A percentile compares a stretch with the other conserved stretches of the same genome.
Conservation (phyloP, 2,329 filamentous ascomycete species). For the Arthrobotrys sphaeroides region DNA sequence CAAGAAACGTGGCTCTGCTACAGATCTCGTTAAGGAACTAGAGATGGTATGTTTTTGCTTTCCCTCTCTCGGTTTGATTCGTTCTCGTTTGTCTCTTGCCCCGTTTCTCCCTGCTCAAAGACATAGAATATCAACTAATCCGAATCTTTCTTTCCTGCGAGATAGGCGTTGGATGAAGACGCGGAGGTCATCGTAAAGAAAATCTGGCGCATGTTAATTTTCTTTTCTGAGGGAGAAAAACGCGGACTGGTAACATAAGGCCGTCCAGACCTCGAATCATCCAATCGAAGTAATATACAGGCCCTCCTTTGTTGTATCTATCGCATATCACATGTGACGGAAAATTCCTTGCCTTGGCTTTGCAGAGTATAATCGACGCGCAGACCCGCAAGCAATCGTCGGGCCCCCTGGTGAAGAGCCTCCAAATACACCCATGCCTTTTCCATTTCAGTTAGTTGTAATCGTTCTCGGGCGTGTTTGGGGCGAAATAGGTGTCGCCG, state of each 20-base stretch:
- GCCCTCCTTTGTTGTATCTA: no score
- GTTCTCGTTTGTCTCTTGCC: neutral
- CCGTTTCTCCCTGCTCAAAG: neutral
- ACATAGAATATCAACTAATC: neutral
- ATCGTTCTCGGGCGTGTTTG: neutral
- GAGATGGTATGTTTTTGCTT: constrained; percentile 72
- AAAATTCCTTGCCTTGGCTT: no score
- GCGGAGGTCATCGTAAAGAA: constrained; percentile 94
- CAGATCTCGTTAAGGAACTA: constrained; percentile 82
- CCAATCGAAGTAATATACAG: no score
- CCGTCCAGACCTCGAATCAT: no score
- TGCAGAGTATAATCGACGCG: no score
- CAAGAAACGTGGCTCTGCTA: constrained; percentile 76
- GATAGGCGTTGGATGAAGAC: constrained; percentile 87
- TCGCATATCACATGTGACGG: no score
- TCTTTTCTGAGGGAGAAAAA: constrained; percentile 95
- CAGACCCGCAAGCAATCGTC: no score
- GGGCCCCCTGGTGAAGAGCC: no score
- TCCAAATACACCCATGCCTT: neutral
- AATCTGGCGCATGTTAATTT: constrained; percentile 97
- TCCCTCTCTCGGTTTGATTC: neutral
- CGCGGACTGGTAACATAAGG: constrained; percentile 76
- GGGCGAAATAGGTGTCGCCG: neutral
- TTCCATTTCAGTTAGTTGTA: constrained; percentile 4
- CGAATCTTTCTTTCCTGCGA: constrained; percentile 25